Base-by-base conservation (phyloP, 2,329 filamentous ascomycete species). In the Rhynchosporium graminicola region DNA sequence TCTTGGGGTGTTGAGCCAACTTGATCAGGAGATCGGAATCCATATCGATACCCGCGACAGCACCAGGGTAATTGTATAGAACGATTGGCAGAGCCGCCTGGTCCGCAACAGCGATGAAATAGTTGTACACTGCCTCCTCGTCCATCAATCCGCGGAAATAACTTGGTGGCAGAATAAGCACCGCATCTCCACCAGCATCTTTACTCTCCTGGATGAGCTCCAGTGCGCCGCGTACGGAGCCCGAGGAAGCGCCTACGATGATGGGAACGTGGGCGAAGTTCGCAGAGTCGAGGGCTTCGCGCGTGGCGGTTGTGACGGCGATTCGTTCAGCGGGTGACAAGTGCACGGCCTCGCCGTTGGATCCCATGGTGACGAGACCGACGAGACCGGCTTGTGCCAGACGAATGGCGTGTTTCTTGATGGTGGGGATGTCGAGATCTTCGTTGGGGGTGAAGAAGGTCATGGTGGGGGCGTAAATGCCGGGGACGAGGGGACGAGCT, bases 1-100 rank as follows among this genome's bases (percentile, higher is more conserved):
- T 91, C 77, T 96, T 96, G 68, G 87, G 86, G 77, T 96, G 91
- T 74, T 87, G 79, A 50, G 88, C 89, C 43, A 96, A 84, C 74
- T 83, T 84, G 78, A 95, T 91, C 71, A 96, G 84, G 63, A 94
- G 82, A 74, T 96, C 92, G 63, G 89, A 93, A 80, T 95, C 91
- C 85, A 96, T 89, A 76, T 96, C 92, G 72, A 96, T 89, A 57
- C 92, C 92, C 5, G 90, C 84, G 5, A 95, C 92, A 56, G 91
- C 92, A 57, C 91, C 91, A 0, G 92, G 92, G 79, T 95, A 96
- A 80, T 96, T 96, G 84, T 96, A 96, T 54, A 96, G 80, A 67
- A 96, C 84, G 60, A 96, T 76, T n/a, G 91, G 90, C 8, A 95
- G 78, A 4, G 90, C 88, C 57, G 87, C 90, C 45, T 76, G 81